Conservation (phyloP, 495 filamentous ascomycete genomes). For the Lasiosphaeriaceae sp. region DNA sequence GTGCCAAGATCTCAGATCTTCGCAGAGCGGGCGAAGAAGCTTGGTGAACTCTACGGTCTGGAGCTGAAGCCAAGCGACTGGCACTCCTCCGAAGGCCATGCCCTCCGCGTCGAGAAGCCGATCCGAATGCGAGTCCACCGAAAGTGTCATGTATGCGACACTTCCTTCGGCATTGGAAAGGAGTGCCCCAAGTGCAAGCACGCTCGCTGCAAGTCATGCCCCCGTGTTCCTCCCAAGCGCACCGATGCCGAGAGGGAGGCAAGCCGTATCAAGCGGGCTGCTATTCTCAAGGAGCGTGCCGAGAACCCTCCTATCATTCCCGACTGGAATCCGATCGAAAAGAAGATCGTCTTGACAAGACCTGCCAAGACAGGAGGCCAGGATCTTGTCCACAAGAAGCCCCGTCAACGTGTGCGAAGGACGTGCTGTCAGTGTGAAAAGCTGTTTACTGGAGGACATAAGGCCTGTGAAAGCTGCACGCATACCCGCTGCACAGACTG, state of each 20-base stretch:
- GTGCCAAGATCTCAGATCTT: conserved; percentile 49
- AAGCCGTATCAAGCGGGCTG: conserved; percentile 40
- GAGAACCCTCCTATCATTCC: conserved; percentile 42
- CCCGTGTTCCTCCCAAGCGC: conserved; percentile 61
- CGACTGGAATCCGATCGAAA: conserved; percentile 41
- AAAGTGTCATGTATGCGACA: conserved; percentile 72
- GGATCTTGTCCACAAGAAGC: conserved; percentile 63
- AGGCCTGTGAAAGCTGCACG: conserved; percentile 61
- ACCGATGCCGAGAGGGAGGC: conserved; percentile 47
- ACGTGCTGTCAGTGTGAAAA: conserved; percentile 71
- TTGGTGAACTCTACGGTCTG: conserved; percentile 73
- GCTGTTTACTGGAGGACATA: conserved; percentile 48
- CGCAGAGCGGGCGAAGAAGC: conserved; percentile 63
- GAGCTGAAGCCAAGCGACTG: conserved; percentile 67
- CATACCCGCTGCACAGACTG: conserved; percentile 81
- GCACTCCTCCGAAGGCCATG: conserved; percentile 54
- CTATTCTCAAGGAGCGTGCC: conserved; percentile 47
- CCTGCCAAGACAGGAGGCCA: conserved; percentile 64
- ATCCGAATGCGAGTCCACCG: conserved; percentile 90
- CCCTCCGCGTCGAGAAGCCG: conserved; percentile 76
- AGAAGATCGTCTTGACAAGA: conserved; percentile 50
- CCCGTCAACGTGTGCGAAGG: conserved; percentile 67
- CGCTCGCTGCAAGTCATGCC: conserved; percentile 75
- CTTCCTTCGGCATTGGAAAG: conserved; percentile 56
- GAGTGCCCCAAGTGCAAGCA: conserved; percentile 71